Conservation (phyloP, 176 grass and related monocot genomes). For the Chloris gayana region DNA sequence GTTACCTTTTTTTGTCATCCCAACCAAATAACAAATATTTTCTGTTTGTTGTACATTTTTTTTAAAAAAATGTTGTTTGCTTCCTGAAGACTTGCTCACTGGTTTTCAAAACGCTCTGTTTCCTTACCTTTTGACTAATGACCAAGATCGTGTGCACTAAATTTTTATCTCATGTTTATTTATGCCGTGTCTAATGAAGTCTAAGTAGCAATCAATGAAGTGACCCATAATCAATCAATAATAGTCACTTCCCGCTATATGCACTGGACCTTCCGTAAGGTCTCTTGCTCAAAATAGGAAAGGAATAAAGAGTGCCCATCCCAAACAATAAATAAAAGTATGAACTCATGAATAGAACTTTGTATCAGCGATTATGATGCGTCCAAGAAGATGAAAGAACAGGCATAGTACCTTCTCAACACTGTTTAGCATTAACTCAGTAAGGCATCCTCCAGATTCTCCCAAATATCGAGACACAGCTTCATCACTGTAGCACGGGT, state of each 20-base stretch:
- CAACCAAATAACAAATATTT: not conserved
- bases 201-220: conserved; percentile 1
- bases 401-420: conserved; percentile 63
- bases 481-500: conserved; percentile 67
- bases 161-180: conserved; percentile 3
- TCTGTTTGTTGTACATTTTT: too few species aligned
- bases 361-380: conserved; percentile 5
- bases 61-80: not conserved
- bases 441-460: conserved; percentile 75
- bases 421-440: conserved; percentile 83
- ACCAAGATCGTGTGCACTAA: not conserved
- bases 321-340: not conserved
- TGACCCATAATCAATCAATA: not conserved
- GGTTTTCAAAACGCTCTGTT: not conserved
- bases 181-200: not conserved
- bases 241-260: not conserved
- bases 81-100: not conserved
- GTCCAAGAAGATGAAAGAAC: conserved; percentile 16
- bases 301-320: not conserved
- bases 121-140: not conserved
- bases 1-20: not conserved
- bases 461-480: conserved; percentile 79
- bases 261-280: not conserved
- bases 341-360: conserved; percentile 20
- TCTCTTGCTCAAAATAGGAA: not conserved